Base-by-base conservation (phyloP, 768 basidiomycete genomes). In the Termitomyces heimii region DNA sequence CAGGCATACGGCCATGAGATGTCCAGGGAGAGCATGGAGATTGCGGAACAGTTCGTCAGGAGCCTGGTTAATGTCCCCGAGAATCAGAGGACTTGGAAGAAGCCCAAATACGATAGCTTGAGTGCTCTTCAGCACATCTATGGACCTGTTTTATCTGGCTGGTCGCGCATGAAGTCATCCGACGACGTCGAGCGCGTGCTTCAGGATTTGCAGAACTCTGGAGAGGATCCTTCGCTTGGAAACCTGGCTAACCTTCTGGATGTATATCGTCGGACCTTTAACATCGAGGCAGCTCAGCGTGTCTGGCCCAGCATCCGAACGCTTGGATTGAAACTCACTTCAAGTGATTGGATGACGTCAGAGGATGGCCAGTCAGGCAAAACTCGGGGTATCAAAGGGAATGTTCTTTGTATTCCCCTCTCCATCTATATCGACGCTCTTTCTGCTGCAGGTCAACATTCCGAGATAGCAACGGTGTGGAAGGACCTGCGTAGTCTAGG, bases 401-500 rank as follows among this genome's bases (percentile, higher is more conserved):
- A 82, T 60, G 67, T 84, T n/a, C 77, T 96, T 44, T 87, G 84
- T 62, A 70, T 84, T 40, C 88, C 94, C 0, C 74, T 98, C 12
- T 94, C 92, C 14, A 86, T 92, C 62, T 86, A 86, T 70, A 83
- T 97, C 59, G 85, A 92, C 61, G 79, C 82, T 5, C 73, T 95
- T 51, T 89, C 92, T 2, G 70, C 74, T 3, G 80, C 79, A 0
- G 88, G 86, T 2, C 66, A 74, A 37, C 87, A 94, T 62, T 60
- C 66, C 8, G 80, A 85, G 57, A 78, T 95, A 45, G 79, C 85
- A 16, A 65, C 67, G 3, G 75, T 80, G 0, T 98, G 96, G 94
- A 72, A 75, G n/a, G 67, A 73, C 31, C 78, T 91, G 50, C 80
- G 81, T 58, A 61, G 69, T 12, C 70, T 75, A 10, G 90, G 91